Evolutionary conservation across 2,329 filamentous ascomycete species (phyloP).

Genomic region (Aspergillus ochraceoroseus): DNA sequence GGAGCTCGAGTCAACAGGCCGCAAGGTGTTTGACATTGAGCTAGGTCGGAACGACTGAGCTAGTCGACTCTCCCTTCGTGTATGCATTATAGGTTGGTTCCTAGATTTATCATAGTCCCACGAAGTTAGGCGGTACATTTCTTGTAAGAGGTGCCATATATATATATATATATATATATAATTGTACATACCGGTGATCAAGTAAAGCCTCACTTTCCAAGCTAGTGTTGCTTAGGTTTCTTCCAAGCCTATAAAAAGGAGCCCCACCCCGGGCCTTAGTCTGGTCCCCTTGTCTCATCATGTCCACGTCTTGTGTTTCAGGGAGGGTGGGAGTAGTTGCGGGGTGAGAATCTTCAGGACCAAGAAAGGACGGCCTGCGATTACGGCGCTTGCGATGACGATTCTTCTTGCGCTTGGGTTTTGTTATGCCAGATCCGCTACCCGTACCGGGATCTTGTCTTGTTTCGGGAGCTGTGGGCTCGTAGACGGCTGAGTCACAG

Average conservation of each 20-base stretch:
- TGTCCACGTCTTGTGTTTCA: constrained; percentile 29
- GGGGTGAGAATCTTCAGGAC: constrained; percentile 52
- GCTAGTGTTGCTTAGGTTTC: constrained; percentile 74
- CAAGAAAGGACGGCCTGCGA: constrained; percentile 75
- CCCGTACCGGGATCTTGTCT: constrained; percentile 22
- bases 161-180: no score
- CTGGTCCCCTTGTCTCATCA: constrained; percentile 28
- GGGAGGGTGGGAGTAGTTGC: constrained; percentile 49
- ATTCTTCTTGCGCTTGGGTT: constrained; percentile 57
- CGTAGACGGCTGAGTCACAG: constrained; percentile 6
- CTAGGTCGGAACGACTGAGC: constrained; percentile 39
- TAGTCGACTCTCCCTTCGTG: constrained; percentile 54
- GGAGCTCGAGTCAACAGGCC: constrained; percentile 41
- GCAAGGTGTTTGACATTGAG: constrained; percentile 34
- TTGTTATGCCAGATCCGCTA: constrained; percentile 21
- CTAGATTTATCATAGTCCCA: constrained; percentile 33
- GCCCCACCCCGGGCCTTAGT: constrained; percentile 28
- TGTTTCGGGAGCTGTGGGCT: constrained; percentile 16
- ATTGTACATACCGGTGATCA: constrained; percentile 81
- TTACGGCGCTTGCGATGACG: constrained; percentile 74
- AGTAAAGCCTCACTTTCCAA: constrained; percentile 82
- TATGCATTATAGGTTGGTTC: constrained; percentile 58
- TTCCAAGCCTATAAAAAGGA: constrained; percentile 52
- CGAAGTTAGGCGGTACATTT: background rate
- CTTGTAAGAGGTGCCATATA: background rate